Evolutionary conservation across 768 basidiomycete species (phyloP).

Genomic region (Tricholoma furcatifolium): DNA sequence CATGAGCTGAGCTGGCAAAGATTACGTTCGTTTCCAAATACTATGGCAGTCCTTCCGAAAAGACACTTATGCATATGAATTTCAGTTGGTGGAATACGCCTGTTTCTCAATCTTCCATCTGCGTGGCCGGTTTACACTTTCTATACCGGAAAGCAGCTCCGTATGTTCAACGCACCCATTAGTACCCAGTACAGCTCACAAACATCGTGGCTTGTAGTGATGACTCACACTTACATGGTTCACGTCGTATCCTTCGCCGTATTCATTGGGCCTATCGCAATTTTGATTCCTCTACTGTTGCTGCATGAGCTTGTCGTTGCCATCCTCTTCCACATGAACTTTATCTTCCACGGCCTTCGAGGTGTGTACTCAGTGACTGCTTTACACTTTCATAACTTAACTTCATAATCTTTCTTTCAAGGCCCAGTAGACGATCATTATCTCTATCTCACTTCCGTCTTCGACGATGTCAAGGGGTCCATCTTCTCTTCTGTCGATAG

Average conservation of each 20-base stretch:
- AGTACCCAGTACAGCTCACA: not conserved
- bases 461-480: slow-evolving; percentile 34
- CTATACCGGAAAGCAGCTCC: slow-evolving; percentile 9
- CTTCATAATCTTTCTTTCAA: slow-evolving; percentile 2
- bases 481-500: slow-evolving; percentile 37
- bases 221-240: slow-evolving; percentile 31
- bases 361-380: slow-evolving; percentile 18
- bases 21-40: slow-evolving; percentile 2
- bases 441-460: slow-evolving; percentile 27
- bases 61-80: not conserved
- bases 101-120: slow-evolving; percentile 14
- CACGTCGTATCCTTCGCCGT: slow-evolving; percentile 35
- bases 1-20: not conserved
- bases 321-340: slow-evolving; percentile 31
- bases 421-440: slow-evolving; percentile 32
- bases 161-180: slow-evolving; percentile 11
- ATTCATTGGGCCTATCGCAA: slow-evolving; percentile 43
- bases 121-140: slow-evolving; percentile 19
- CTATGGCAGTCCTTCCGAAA: not conserved
- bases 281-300: slow-evolving; percentile 33
- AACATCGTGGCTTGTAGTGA: slow-evolving; percentile 12
- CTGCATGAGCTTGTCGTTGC: slow-evolving; percentile 33
- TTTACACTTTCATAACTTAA: not conserved
- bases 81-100: slow-evolving; percentile 5
- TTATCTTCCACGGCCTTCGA: slow-evolving; percentile 34